Base-by-base conservation (phyloP, 305 asterid species). In the Fraxinus nigra region DNA sequence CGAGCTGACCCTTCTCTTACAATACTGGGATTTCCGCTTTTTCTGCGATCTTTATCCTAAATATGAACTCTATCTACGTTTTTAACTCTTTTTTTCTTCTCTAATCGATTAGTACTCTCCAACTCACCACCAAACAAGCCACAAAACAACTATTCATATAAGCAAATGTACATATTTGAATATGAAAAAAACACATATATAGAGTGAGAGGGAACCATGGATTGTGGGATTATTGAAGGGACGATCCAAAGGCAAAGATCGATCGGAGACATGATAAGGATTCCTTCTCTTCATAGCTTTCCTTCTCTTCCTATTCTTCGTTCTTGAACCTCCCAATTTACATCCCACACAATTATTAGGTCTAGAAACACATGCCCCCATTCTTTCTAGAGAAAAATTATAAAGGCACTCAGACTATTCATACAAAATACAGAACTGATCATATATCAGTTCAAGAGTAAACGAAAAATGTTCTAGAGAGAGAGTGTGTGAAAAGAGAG, bases 211-310 rank as follows among this genome's bases (percentile, higher is more conserved):
- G 79, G 34, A 75, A 94, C 99, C 98, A 77, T 85, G 87, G 73
- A 89, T 80, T 72, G 90, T 82, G 46, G 92, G 91, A 81, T 86
- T 88, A 54, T 78, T 81, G 87, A 83, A 82, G 20, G 89, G 97
- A 91, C 89, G 69, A 59, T 59, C 69, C 69, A 22, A 59, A 20
- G 69, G 69, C 69, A 59, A 59, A 59, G 5, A 7, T 59, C 86
- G 94, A 88, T 92, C 97, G 48, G 95, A 84, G 16, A 91, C 81
- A 84, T 74, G 87, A 73, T 92, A 88, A 67, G 92, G 79, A 38
- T 79, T 89, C 78, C 91, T 90, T 82, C 86, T 89, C 84, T 82
- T 93, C 85, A 78, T 78, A 73, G 38, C 85, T 75, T 79, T 89
- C 26, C 85, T 84, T 80, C 83, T 88, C 82, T 87, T 92, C 79